A percentile compares a stretch with the other conserved stretches of the same genome.
Conservation (phyloP, 2,329 filamentous ascomycete species). For the Laburnicola sp. region DNA sequence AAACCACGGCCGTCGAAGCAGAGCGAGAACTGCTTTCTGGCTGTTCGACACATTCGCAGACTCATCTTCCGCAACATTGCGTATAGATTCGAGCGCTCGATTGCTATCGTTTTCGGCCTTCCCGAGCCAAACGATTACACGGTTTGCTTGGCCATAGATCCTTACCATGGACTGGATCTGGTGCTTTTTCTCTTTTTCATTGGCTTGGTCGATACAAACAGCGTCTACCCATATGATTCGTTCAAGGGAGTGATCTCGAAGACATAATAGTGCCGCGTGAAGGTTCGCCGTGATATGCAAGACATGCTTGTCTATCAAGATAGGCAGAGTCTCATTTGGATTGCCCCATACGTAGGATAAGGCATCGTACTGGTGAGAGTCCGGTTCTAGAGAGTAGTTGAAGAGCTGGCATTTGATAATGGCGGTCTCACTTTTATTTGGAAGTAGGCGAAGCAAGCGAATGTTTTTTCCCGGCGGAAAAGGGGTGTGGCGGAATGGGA, state of each 20-base stretch:
- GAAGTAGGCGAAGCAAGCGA: conserved; percentile 18
- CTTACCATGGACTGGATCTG: conserved; percentile 18
- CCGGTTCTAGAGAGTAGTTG: conserved; percentile 11
- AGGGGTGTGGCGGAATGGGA: too few species aligned
- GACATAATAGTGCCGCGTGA: conserved; percentile 9
- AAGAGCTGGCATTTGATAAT: conserved; percentile 17
- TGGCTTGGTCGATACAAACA: conserved; percentile 14
- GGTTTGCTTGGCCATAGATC: conserved; percentile 16
- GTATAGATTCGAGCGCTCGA: conserved; percentile 16
- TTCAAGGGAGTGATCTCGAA: conserved; percentile 10
- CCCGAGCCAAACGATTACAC: conserved; percentile 22
- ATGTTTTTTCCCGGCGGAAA: conserved; percentile 11
- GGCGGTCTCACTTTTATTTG: conserved; percentile 9
- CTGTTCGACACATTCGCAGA: conserved; percentile 1
- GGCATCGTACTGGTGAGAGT: conserved; percentile 12
- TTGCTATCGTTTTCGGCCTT: conserved; percentile 12
- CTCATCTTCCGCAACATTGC: conserved; percentile 9
- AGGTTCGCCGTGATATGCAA: conserved; percentile 13
- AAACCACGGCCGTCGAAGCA: conserved; percentile 24
- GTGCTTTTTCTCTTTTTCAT: conserved; percentile 14
- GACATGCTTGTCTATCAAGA: conserved; percentile 10
- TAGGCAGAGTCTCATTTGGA: conserved; percentile 4
- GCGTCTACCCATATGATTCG: conserved; percentile 17
- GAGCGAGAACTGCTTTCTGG: conserved; percentile 15
- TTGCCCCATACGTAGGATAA: conserved; percentile 16